Conservation (phyloP, 139 green algal genomes). For the Chlamydomonas sp. region DNA sequence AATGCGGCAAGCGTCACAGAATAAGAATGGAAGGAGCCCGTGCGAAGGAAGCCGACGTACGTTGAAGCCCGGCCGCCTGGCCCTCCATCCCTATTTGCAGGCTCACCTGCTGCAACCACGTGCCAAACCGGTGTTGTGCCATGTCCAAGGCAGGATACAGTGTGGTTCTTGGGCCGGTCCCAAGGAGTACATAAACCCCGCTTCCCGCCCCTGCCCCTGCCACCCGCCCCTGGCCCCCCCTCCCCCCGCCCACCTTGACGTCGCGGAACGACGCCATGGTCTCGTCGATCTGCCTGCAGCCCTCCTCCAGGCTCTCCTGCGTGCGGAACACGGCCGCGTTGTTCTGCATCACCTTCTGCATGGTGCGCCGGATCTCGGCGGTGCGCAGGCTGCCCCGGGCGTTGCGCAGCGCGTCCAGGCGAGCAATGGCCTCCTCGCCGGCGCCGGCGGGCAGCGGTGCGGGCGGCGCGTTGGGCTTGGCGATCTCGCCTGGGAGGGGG, state of each 20-base stretch:
- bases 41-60: too few species aligned
- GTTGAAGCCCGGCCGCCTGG: too few species aligned
- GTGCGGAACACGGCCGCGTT: slow-evolving; percentile 93
- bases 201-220: too few species aligned
- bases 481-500: slow-evolving; percentile 60
- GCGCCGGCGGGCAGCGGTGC: slow-evolving; percentile 76
- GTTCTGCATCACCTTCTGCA: slow-evolving; percentile 94
- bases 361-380: slow-evolving; percentile 76
- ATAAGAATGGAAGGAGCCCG: neutral
- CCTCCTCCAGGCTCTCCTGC: slow-evolving; percentile 89
- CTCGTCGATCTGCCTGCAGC: slow-evolving; percentile 90
- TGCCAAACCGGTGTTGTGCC: too few species aligned
- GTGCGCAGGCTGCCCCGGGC: slow-evolving; percentile 82
- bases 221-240: slow-evolving; percentile 19
- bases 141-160: neutral
- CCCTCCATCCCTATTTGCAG: too few species aligned
- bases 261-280: slow-evolving; percentile 76
- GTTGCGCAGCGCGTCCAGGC: slow-evolving; percentile 91
- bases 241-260: slow-evolving; percentile 62
- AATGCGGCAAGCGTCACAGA: neutral
- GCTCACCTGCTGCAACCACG: too few species aligned
- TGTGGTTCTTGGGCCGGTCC: neutral
- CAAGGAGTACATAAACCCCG: neutral
- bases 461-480: slow-evolving; percentile 89
- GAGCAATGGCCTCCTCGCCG: slow-evolving; percentile 80